These are phyloP conservation scores for Xylaria bambusicola DNA, from an alignment of 495 filamentous ascomycete species.

Conservation along the genomic window DNA sequence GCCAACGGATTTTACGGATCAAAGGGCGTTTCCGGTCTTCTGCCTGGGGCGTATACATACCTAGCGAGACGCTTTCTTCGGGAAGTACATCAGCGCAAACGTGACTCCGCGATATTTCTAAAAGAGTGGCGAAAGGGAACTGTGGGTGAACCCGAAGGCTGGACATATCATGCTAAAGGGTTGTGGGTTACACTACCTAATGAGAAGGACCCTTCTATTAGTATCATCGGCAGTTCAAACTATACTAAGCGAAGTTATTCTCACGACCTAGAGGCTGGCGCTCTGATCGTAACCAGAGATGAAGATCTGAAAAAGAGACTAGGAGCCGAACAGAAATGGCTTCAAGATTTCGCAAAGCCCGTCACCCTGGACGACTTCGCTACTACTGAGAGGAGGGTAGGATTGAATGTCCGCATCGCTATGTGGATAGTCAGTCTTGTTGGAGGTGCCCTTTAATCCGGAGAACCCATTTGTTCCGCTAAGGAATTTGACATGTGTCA, in stretches of 20 bases:
- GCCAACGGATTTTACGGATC: slow-evolving; percentile 97
- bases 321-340: slow-evolving; percentile 73
- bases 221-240: slow-evolving; percentile 86
- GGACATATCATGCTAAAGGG: slow-evolving; percentile 98
- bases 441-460: slow-evolving; percentile 63
- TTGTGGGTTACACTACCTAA: slow-evolving; percentile 82
- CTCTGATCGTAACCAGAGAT: slow-evolving; percentile 80
- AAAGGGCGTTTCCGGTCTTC: slow-evolving; percentile 80
- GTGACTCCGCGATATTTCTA: slow-evolving; percentile 64
- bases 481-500: background rate
- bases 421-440: slow-evolving; percentile 85
- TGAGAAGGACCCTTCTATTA: slow-evolving; percentile 66
- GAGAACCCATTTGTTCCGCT: background rate
- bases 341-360: slow-evolving; percentile 68
- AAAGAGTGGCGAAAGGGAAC: slow-evolving; percentile 88
- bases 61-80: slow-evolving; percentile 81
- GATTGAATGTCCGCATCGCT: slow-evolving; percentile 79
- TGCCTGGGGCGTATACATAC: slow-evolving; percentile 89
- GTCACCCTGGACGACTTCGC: slow-evolving; percentile 76
- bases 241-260: slow-evolving; percentile 93
- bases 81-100: slow-evolving; percentile 60
- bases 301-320: slow-evolving; percentile 69
- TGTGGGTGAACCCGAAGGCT: slow-evolving; percentile 76
- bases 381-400: slow-evolving; percentile 76
- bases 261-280: slow-evolving; percentile 86